Base-by-base conservation (phyloP, 2,329 filamentous ascomycete genomes). In the Penicillium palitans region DNA sequence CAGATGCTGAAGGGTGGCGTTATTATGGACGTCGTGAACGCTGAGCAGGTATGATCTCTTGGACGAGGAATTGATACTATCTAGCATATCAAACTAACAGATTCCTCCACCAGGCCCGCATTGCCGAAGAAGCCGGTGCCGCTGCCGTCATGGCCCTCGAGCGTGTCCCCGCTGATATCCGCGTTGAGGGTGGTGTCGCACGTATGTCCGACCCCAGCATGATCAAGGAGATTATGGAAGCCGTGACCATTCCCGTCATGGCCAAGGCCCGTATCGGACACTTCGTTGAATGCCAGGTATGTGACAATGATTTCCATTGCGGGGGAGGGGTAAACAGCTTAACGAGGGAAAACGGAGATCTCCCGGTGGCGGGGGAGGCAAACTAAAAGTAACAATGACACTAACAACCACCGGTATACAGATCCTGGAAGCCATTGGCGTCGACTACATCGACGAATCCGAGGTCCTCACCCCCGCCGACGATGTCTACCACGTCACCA, bases 1-100 rank as follows among this genome's bases (percentile, higher is more conserved):
- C 90, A 96, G 78, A 99, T 99, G 95, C 83, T 98, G 79, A 97
- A 98, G 84, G 95, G 95, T 74, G 95, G 95, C 71, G 95, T 99
- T 66, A 99, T 99, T 79, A 99, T 99, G 95, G 95, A 99, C 78
- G 95, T 98, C 58, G 91, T 96, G 63, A 91, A 93, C 76, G 90
- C 92, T 27, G 90, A 91, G 73, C 93, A 90, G 81, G 87, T 87
- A 74, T 57, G 69, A 47, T 40, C 25, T 19, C 37, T 15, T 10
- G 15, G 2, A 5, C 19, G 13, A 15, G 31, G 21, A n/a, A 44
- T 31, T 40, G 15, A 50, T 31, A 19, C 25, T 24, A 31, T 13
- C 12, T 7, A 31, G 33, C 8, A 42, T n/a, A 31, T 27, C n/a
- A 1, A 15, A 15, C 39, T 44, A 27, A 57, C 47, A 41, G 4